phyloP scores from a whole-genome alignment of 2,329 filamentous ascomycete genomes.

The Monosporascus sp. region DNA sequence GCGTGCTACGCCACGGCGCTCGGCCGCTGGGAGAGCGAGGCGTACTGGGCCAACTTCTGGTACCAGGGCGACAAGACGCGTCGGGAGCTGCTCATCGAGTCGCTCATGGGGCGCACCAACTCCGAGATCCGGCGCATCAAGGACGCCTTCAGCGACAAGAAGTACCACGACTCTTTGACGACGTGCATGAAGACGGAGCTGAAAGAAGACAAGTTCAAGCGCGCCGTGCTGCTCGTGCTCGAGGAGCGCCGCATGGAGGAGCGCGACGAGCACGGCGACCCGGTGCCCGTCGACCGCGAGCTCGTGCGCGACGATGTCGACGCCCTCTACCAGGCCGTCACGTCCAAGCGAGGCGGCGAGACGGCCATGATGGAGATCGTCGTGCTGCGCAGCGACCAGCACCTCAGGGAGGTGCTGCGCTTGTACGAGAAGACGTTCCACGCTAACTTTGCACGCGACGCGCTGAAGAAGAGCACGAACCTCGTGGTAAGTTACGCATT shows the following conservation, averaged over 20 bases:
- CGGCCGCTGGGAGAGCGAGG: slow-evolving; percentile 86
- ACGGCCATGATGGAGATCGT: slow-evolving; percentile 82
- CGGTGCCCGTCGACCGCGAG: slow-evolving; percentile 50
- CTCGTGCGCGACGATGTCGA: slow-evolving; percentile 68
- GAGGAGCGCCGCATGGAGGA: slow-evolving; percentile 84
- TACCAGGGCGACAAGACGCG: slow-evolving; percentile 84
- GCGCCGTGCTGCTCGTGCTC: slow-evolving; percentile 75
- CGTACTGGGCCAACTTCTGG: slow-evolving; percentile 98
- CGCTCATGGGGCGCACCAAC: slow-evolving; percentile 84
- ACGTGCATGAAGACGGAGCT: slow-evolving; percentile 90
- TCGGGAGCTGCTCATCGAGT: slow-evolving; percentile 86
- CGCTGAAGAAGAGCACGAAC: slow-evolving; percentile 83
- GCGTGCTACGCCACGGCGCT: slow-evolving; percentile 85
- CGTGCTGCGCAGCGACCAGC: slow-evolving; percentile 71
- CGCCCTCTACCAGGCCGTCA: slow-evolving; percentile 61
- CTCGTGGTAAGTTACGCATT: slow-evolving; percentile 64
- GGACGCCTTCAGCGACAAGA: slow-evolving; percentile 82
- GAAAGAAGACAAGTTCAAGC: slow-evolving; percentile 93
- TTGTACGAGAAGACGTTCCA: slow-evolving; percentile 69
- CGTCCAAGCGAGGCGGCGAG: slow-evolving; percentile 77
- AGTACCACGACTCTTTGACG: slow-evolving; percentile 75
- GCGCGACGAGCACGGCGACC: slow-evolving; percentile 56
- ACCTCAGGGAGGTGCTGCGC: slow-evolving; percentile 73
- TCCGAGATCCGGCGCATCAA: slow-evolving; percentile 85
- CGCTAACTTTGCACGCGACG: slow-evolving; percentile 81